These are phyloP conservation scores for Sarcomyxa edulis DNA, from an alignment of 768 basidiomycete genomes.

Conservation along the genomic window DNA sequence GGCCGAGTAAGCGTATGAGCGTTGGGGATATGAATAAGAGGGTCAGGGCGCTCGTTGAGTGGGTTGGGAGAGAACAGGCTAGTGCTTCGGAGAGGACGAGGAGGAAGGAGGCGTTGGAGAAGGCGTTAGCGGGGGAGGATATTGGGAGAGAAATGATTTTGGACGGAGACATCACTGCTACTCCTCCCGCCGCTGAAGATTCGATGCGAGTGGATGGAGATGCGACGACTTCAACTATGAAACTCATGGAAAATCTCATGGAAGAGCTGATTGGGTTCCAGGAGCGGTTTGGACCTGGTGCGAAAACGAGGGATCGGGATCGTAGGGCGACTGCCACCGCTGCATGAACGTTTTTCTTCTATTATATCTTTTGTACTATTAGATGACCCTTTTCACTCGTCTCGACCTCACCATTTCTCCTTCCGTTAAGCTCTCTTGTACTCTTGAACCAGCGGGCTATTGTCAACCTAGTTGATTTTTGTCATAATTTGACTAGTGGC, in stretches of 20 bases:
- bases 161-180: too few relatives aligned
- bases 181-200: too few relatives aligned
- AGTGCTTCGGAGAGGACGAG: constrained; percentile 66
- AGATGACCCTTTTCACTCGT: too few relatives aligned
- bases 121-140: constrained; percentile 36
- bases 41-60: constrained; percentile 84
- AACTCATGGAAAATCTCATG: constrained; percentile 89
- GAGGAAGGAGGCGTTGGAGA: constrained; percentile 62
- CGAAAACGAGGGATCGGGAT: constrained; percentile 47
- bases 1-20: constrained; percentile 92
- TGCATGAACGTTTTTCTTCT: too few relatives aligned
- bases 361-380: too few relatives aligned
- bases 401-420: too few relatives aligned
- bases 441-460: too few relatives aligned
- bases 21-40: constrained; percentile 98
- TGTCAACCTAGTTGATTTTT: too few relatives aligned
- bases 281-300: constrained; percentile 69
- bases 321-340: constrained; percentile 33
- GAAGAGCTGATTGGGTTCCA: constrained; percentile 86
- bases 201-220: too few relatives aligned
- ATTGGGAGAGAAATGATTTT: constrained; percentile 5
- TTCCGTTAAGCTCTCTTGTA: too few relatives aligned
- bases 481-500: too few relatives aligned
- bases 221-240: constrained; percentile 45
- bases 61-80: constrained; percentile 88